Evolutionary conservation across 352 stramenopile species (phyloP), one percentile per base, ranked within the genome.

Genomic region (Globisporangium emineosum): DNA sequence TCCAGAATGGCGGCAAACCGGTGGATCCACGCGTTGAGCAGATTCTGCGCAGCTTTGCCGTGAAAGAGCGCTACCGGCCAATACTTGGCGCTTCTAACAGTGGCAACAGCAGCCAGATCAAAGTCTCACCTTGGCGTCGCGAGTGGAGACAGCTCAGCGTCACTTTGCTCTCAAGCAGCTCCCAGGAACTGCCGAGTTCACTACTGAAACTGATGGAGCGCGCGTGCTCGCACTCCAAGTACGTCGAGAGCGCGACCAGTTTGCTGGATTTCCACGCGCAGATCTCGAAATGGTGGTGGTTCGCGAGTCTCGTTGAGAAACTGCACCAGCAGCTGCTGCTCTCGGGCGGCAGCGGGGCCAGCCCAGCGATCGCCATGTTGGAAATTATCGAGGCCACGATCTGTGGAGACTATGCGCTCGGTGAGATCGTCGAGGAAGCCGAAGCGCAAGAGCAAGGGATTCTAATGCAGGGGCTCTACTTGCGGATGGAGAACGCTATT

Each of bases 121-220:
- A 42, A 27, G 56, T 35, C 54, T 62, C 52, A 8, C 66, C 66
- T 1, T 90, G 81, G 78, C 66, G 78, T 2, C 78, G 81, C n/a
- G 76, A 90, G 67, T 90, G 81, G 81, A 71, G 78, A 7, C 81
- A 90, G 60, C 62, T 84, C 4, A 86, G 76, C 42, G 62, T 90
- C 8, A 27, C 73, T 19, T 45, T 76, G 23, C 60, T 67, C 10
- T 61, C 57, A 2, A 65, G 35, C 13, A 52, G 21, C 29, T 12
- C 27, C 40, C 37, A 23, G 10, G 17, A 52, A 30, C 25, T 79
- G 0, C 66, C 65, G 1, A 32, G 73, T 3, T 17, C 65, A 0
- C 54, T 88, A 5, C 63, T 65, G 43, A 23, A 19, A 5, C 67
- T 70, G 23, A 75, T 90, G 60, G 75, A 90, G 59, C 69, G 69